Base-by-base conservation (phyloP, 345 rosid genomes). In the Eucalyptus sp. region DNA sequence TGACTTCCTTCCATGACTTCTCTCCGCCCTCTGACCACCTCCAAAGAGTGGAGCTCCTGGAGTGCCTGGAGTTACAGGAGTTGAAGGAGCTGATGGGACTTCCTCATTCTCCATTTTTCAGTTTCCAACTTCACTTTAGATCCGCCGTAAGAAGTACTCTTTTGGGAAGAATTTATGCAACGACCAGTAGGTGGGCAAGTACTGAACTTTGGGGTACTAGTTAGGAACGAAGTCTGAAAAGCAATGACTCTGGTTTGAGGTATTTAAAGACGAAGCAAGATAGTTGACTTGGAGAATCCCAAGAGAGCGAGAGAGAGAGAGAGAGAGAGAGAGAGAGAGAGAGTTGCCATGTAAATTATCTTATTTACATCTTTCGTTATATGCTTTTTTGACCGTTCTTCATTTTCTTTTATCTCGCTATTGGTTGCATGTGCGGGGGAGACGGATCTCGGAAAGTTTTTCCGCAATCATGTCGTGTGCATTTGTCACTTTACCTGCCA, bases 21-120 rank as follows among this genome's bases (percentile, higher is more conserved):
- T 50, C 81, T 83, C 60, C 41, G 87, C 87, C 62, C 90, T 94
- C 62, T 89, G 91, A 85, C 92, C 91, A 88, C 93, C 93, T 56
- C 92, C 94, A 91, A 93, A 93, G 24, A 88, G 96, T 89, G 92
- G 98, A 90, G 94, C 98, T 90, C 95, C 96, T 48, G 92, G 96
- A 89, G 93, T 95, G 60, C 91, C 96, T 91, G 92, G 98, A 86
- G 98, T 96, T 60, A 91, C 98, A 86, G 97, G 98, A 8, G 96
- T 94, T 68, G 96, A 95, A 88, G 96, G 96, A 89, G 94, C 94
- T 50, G 96, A 95, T 76, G 95, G 94, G 50, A 90, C 92, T 89
- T 93, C 98, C 89, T 94, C 97, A 27, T 90, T 93, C 83, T 96
- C 95, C 94, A 92, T 93, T 41, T 76, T 41, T 41, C 13, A 41